These are phyloP conservation scores for Capsella bursapastoris DNA, from an alignment of 345 rosid species.

Conservation along the genomic window DNA sequence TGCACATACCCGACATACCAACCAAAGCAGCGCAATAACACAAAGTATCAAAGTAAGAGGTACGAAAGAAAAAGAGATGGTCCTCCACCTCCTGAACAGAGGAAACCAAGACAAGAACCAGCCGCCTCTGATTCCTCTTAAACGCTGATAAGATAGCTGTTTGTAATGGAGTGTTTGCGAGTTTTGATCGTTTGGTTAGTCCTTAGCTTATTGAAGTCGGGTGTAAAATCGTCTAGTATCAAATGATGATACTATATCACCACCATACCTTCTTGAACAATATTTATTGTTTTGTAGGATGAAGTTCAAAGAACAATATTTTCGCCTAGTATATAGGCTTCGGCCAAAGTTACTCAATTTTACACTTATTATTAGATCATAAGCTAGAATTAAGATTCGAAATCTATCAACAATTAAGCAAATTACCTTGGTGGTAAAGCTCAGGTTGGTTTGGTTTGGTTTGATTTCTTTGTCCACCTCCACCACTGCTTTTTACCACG, in stretches of 20 bases:
- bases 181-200: conserved; percentile 38
- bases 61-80: conserved; percentile 89
- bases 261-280: conserved; percentile 23
- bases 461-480: conserved; percentile 14
- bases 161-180: conserved; percentile 7
- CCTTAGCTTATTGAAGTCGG: conserved; percentile 27
- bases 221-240: conserved; percentile 30
- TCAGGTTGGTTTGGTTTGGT: conserved; percentile 1
- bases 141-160: conserved; percentile 1
- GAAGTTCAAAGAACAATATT: conserved; percentile 14
- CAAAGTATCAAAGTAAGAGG: conserved; percentile 66
- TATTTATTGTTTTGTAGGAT: conserved; percentile 29
- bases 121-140: conserved; percentile 58
- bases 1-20: conserved; percentile 94
- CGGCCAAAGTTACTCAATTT: neutral
- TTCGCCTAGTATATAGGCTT: conserved; percentile 7
- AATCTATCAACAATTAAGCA: neutral
- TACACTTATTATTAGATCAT: neutral
- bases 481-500: conserved; percentile 25
- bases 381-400: neutral
- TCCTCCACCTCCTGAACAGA: conserved; percentile 75
- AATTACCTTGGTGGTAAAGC: neutral
- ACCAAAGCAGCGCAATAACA: conserved; percentile 70
- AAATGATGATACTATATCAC: conserved; percentile 5
- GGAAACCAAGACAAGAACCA: conserved; percentile 63